These are phyloP conservation scores for Acorus calamus DNA, from an alignment of 106 monocot species.

Conservation along the genomic window DNA sequence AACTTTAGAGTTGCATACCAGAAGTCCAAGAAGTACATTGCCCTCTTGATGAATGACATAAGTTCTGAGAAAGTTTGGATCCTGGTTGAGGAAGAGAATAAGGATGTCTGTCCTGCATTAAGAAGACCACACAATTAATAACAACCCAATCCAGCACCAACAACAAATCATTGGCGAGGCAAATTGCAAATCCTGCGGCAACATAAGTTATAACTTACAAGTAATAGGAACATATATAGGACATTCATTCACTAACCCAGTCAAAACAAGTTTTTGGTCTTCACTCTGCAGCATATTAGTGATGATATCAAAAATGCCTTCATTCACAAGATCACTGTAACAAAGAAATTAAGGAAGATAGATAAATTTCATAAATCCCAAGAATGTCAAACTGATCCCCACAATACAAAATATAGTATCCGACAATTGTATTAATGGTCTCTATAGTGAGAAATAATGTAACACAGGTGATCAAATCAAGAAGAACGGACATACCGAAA, in stretches of 20 bases:
- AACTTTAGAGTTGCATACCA: constrained; percentile 23
- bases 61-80: constrained; percentile 47
- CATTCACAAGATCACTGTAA: constrained; percentile 86
- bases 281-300: constrained; percentile 67
- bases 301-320: constrained; percentile 89
- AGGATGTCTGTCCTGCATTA: constrained; percentile 60
- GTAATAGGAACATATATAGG: too few species aligned
- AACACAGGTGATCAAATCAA: too few species aligned
- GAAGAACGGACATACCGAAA: constrained; percentile 37
- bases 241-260: constrained; percentile 39
- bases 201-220: too few species aligned
- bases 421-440: too few species aligned
- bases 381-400: too few species aligned
- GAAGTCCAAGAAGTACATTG: constrained; percentile 39
- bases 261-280: constrained; percentile 70
- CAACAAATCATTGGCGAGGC: too few species aligned
- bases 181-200: too few species aligned
- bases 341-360: neutral
- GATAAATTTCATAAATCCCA: too few species aligned
- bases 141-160: too few species aligned
- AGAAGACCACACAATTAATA: neutral
- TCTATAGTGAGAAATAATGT: too few species aligned
- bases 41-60: constrained; percentile 54
- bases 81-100: constrained; percentile 55
- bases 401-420: too few species aligned